phyloP scores from a whole-genome alignment of 805 yeast species.

The Ogataea glucozyma region DNA sequence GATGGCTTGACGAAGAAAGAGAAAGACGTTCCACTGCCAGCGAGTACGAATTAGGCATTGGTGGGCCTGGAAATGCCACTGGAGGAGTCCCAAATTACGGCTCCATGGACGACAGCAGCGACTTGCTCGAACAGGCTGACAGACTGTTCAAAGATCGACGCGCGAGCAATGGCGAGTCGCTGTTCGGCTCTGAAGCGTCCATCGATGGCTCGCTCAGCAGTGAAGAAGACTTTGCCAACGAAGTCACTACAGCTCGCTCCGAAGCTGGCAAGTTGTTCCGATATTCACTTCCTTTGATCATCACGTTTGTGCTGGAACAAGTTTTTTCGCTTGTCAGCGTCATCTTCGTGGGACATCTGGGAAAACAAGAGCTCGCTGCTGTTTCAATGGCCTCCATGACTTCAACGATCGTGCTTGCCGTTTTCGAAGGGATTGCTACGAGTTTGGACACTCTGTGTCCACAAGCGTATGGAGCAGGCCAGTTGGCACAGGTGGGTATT shows the following conservation, averaged over 20 bases:
- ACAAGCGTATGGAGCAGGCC: conserved; percentile 73
- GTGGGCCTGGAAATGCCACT: conserved; percentile 2
- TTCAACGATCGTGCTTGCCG: conserved; percentile 70
- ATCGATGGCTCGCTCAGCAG: no score
- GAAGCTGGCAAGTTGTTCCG: conserved; percentile 40
- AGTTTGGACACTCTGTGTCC: conserved; percentile 78
- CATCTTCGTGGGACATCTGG: conserved; percentile 74
- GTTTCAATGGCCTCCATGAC: conserved; percentile 78
- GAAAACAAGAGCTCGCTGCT: conserved; percentile 72
- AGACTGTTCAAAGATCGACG: conserved; percentile 29
- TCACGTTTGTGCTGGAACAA: conserved; percentile 64
- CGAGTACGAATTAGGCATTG: conserved; percentile 15
- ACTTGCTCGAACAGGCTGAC: conserved; percentile 28
- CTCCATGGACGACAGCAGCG: conserved; percentile 22
- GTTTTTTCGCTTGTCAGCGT: conserved; percentile 71
- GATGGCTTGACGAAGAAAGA: conserved; percentile 40
- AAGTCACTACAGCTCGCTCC: conserved; percentile 22
- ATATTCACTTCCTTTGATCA: conserved; percentile 56
- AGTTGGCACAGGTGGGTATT: conserved; percentile 62
- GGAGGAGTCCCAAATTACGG: conserved; percentile 21
- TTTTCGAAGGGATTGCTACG: conserved; percentile 75
- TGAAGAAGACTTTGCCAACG: conserved; percentile 37
- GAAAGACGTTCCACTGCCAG: conserved; percentile 33
- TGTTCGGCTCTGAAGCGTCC: no score
- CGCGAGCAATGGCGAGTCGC: no score